Percentiles rank a stretch among this genome's conserved stretches.
These are phyloP conservation scores for Histomonas meleagridis DNA, from an alignment of 208 protist species.

Conservation along the genomic window DNA sequence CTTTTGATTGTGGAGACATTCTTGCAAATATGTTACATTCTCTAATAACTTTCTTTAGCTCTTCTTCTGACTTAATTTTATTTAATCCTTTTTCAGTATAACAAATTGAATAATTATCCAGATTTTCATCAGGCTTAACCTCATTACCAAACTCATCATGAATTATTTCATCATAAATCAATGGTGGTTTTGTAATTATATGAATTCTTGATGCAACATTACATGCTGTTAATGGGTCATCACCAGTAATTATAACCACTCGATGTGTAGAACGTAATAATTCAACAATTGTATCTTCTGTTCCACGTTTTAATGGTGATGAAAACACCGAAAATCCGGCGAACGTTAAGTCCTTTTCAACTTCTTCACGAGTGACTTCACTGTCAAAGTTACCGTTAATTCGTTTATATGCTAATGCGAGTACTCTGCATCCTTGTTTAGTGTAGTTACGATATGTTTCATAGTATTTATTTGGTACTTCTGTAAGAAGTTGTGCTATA, in stretches of 20 bases:
- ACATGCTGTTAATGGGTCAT: slow-evolving; percentile 44
- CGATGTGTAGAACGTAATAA: neutral
- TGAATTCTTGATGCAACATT: neutral
- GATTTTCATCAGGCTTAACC: slow-evolving; percentile 14
- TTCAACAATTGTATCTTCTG: slow-evolving; percentile 22
- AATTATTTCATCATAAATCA: neutral
- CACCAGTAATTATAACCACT: slow-evolving; percentile 46
- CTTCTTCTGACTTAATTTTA: neutral
- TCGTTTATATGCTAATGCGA: slow-evolving; percentile 40
- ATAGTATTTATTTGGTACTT: slow-evolving; percentile 38
- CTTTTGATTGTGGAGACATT: slow-evolving; percentile 46
- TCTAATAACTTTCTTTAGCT: neutral
- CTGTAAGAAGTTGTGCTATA: neutral
- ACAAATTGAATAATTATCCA: neutral
- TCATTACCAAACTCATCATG: neutral
- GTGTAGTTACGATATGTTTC: slow-evolving; percentile 39
- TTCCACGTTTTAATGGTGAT: neutral
- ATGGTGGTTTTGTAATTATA: neutral
- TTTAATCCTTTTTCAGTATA: neutral
- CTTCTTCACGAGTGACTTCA: neutral
- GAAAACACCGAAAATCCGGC: slow-evolving; percentile 42
- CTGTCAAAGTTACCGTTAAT: neutral
- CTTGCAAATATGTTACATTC: slow-evolving; percentile 42
- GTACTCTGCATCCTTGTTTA: slow-evolving; percentile 39
- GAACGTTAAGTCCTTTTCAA: slow-evolving; percentile 40